Evolutionary conservation across 106 monocot species (phyloP), one percentile per base, ranked within the genome.

Genomic region (Agapanthus africanus): DNA sequence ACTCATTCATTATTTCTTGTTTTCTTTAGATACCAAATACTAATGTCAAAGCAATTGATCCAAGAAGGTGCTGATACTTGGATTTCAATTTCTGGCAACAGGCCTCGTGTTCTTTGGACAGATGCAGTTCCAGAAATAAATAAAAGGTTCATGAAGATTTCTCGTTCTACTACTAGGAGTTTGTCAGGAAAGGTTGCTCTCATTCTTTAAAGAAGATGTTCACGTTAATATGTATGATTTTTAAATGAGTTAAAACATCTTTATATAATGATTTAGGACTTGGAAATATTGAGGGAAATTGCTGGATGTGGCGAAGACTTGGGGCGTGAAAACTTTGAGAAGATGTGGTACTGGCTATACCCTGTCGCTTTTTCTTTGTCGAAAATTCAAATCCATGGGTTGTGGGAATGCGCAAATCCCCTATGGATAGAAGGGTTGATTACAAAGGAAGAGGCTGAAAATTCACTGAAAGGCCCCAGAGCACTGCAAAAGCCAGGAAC

Each of bases 401-500:
- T 90, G 56, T 99, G 92, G 99, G 79, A 83, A 62, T 93, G 80
- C 49, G 26, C 68, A 42, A 69, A 74, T 22, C 85, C 89, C 10
- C 86, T 61, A 69, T 99, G 99, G 99, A 90, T 99, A 68, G 85
- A 99, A 71, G 99, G 99, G 21, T 76, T 99, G 6, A 78, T 99
- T 35, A 99, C 85, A 65, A 87, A 47, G 71, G 87, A 93, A 71
- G 93, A 99, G 70, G 82, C 93, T 59, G 90, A 99, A 61, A 59
- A 70, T 75, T 73, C 93, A 33, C 87, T 99, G 46, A 76, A 47
- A 66, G 70, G 72, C 33, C 51, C 78, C 50, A 50, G 27, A 49
- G 86, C 78, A 65, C 64, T 73, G 3, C 69, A 82, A 59, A 73
- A 82, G 42, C 79, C 92, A 32, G 99, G 99, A 54, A 85, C 85